phyloP scores from a whole-genome alignment of 163 green algal genomes.

The Smithsoniella earleae region DNA sequence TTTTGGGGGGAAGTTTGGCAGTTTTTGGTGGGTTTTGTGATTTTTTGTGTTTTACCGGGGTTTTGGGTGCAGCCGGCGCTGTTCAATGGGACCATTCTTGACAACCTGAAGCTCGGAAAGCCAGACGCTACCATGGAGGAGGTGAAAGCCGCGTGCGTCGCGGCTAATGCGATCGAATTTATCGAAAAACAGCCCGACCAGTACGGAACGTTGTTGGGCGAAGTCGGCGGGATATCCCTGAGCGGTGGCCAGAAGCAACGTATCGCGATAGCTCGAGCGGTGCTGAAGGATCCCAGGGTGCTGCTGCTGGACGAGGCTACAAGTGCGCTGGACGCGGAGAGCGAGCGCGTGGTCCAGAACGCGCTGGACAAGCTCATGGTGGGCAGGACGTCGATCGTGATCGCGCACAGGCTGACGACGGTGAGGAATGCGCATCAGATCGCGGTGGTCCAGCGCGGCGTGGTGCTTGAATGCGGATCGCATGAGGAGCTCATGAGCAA shows the following conservation, averaged over 20 bases:
- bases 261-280: slow-evolving; percentile 67
- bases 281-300: slow-evolving; percentile 50
- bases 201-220: slow-evolving; percentile 49
- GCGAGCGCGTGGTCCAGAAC: slow-evolving; percentile 54
- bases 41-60: no score
- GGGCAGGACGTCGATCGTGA: slow-evolving; percentile 59
- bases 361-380: slow-evolving; percentile 46
- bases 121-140: slow-evolving; percentile 51
- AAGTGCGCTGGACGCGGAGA: slow-evolving; percentile 65
- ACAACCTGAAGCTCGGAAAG: slow-evolving; percentile 82
- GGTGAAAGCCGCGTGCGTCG: slow-evolving; percentile 59
- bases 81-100: slow-evolving; percentile 44
- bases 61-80: no score
- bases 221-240: slow-evolving; percentile 46
- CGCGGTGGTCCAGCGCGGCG: slow-evolving; percentile 39
- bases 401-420: slow-evolving; percentile 58
- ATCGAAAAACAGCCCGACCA: slow-evolving; percentile 58
- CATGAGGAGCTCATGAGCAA: slow-evolving; percentile 24
- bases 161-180: slow-evolving; percentile 79
- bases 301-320: slow-evolving; percentile 84
- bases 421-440: slow-evolving; percentile 36
- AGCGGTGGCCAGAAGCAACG: slow-evolving; percentile 71
- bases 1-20: neutral
- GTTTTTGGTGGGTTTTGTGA: no score
- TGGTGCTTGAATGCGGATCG: slow-evolving; percentile 39